A percentile compares a stretch with the other conserved stretches of the same genome.
Conservation (phyloP, 345 rosid species). For the Odontarrhena argentea region DNA sequence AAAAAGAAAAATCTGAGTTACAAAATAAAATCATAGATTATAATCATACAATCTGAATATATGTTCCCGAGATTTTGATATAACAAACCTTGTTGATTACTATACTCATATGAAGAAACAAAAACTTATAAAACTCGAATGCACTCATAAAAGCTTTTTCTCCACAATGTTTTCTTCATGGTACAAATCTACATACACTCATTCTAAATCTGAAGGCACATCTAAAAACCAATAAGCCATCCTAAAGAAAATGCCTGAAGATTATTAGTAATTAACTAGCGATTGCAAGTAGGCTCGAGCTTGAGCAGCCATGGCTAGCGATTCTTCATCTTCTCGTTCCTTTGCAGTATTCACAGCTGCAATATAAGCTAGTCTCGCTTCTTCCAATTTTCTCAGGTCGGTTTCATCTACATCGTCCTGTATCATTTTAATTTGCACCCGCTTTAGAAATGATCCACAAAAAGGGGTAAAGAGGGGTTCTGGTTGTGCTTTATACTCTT, state of each 20-base stretch:
- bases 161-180: constrained; percentile 27
- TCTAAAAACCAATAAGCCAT: constrained; percentile 1
- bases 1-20: too few relatives aligned
- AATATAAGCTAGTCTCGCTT: constrained; percentile 72
- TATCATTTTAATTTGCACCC: background rate
- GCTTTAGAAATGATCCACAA: constrained; percentile 19
- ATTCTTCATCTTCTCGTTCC: constrained; percentile 83
- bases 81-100: constrained; percentile 10
- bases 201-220: constrained; percentile 1
- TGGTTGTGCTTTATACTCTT: constrained; percentile 38
- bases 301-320: constrained; percentile 68
- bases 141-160: constrained; percentile 20
- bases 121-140: background rate
- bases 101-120: constrained; percentile 11
- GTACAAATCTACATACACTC: constrained; percentile 38
- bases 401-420: constrained; percentile 59
- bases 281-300: constrained; percentile 74
- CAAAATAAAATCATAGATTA: too few relatives aligned
- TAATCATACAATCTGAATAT: background rate
- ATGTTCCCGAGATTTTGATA: background rate
- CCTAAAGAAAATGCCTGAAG: constrained; percentile 18
- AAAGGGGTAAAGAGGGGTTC: background rate
- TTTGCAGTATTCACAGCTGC: constrained; percentile 69
- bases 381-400: constrained; percentile 72
- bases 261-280: constrained; percentile 45